Conservation (phyloP, 805 yeast genomes). For the Saturnispora hagleri region DNA sequence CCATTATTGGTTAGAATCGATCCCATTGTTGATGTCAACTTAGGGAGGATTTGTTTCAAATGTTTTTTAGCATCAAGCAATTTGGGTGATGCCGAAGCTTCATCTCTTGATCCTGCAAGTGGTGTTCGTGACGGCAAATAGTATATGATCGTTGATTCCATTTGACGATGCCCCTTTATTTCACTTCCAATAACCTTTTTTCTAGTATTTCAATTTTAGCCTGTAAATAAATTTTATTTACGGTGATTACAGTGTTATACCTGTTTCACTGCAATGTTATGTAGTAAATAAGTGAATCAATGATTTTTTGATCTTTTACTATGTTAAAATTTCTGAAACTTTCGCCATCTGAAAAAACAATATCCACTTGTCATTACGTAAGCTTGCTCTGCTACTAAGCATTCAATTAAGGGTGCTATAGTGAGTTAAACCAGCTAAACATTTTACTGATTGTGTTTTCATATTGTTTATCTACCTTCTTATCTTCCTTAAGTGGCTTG, state of each 20-base stretch:
- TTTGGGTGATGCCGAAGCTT: constrained; percentile 44
- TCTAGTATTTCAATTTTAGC: background rate
- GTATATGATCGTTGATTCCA: constrained; percentile 13
- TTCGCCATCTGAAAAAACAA: background rate
- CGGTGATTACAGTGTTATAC: background rate
- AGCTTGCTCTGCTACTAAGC: background rate
- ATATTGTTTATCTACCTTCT: too few species aligned
- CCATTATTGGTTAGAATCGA: constrained; percentile 5
- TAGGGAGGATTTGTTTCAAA: constrained; percentile 45
- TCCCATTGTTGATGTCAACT: constrained; percentile 32
- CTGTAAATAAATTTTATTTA: too few species aligned
- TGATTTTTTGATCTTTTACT: background rate
- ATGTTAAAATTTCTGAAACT: background rate
- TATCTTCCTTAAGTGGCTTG: too few species aligned
- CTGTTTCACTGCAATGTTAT: background rate
- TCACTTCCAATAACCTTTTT: background rate
- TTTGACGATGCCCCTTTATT: background rate
- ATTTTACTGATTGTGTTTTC: too few species aligned
- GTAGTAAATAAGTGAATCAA: background rate
- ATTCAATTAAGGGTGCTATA: too few species aligned
- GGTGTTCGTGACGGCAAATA: constrained; percentile 55
- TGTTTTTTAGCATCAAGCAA: constrained; percentile 75
- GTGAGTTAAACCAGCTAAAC: too few species aligned
- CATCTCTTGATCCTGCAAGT: constrained; percentile 83
- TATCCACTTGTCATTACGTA: background rate